phyloP scores from a whole-genome alignment of 1,284 basidiomycete species.

The Phlebopus sp. region DNA sequence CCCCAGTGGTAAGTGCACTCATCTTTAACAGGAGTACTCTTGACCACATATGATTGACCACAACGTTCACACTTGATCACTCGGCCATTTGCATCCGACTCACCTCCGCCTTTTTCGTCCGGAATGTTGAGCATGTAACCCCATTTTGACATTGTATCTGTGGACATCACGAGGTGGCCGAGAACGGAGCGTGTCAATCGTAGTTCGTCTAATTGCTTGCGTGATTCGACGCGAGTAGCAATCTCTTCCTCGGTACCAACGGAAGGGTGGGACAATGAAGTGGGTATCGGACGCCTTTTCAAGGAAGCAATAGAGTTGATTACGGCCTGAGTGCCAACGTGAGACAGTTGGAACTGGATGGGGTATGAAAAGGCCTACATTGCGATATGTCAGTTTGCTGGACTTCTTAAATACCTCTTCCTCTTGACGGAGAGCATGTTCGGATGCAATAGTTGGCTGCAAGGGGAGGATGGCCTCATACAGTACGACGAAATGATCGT shows the following conservation, averaged over 20 bases:
- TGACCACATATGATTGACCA: slow-evolving; percentile 63
- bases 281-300: slow-evolving; percentile 69
- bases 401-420: slow-evolving; percentile 70
- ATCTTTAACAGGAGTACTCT: slow-evolving; percentile 51
- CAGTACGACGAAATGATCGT: slow-evolving; percentile 65
- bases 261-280: slow-evolving; percentile 62
- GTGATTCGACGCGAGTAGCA: slow-evolving; percentile 53
- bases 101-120: slow-evolving; percentile 52
- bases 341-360: slow-evolving; percentile 5
- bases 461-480: slow-evolving; percentile 52
- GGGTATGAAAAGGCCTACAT: slow-evolving; percentile 43
- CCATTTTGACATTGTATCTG: slow-evolving; percentile 61
- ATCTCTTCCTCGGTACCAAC: slow-evolving; percentile 79
- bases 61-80: slow-evolving; percentile 79
- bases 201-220: slow-evolving; percentile 56
- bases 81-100: slow-evolving; percentile 67
- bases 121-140: slow-evolving; percentile 75
- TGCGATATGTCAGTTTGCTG: slow-evolving; percentile 75
- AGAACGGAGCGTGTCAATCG: slow-evolving; percentile 55
- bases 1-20: slow-evolving; percentile 87
- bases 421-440: slow-evolving; percentile 78
- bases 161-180: slow-evolving; percentile 55
- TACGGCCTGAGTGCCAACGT: slow-evolving; percentile 50
- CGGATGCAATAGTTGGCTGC: slow-evolving; percentile 59
- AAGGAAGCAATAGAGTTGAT: slow-evolving; percentile 71